Evolutionary conservation across 2,329 filamentous ascomycete genomes (phyloP).

Genomic region (Penicillium olsonii): DNA sequence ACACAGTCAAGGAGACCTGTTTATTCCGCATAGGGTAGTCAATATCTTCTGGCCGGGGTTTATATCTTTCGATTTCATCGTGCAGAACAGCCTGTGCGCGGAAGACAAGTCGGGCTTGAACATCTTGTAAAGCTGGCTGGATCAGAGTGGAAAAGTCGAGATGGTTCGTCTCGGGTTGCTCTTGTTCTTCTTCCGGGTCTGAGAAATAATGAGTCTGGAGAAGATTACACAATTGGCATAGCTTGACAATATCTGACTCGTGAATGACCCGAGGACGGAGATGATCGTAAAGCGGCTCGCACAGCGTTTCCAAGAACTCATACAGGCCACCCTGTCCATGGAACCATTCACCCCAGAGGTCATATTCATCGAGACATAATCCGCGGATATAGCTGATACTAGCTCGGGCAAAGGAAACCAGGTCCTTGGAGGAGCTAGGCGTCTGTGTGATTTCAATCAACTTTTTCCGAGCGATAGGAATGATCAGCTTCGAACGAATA

Average conservation of each 20-base stretch:
- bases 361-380: constrained; percentile 67
- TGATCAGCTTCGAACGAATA: constrained; percentile 58
- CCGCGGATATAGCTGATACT: constrained; percentile 67
- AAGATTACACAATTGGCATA: constrained; percentile 67
- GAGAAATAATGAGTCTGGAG: constrained; percentile 67
- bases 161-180: constrained; percentile 52
- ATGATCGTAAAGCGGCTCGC: constrained; percentile 68
- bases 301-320: constrained; percentile 67
- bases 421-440: constrained; percentile 62
- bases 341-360: constrained; percentile 68
- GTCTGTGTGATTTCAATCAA: constrained; percentile 56
- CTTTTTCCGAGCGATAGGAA: constrained; percentile 65
- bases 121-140: constrained; percentile 66
- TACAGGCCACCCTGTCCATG: constrained; percentile 63
- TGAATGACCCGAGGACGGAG: constrained; percentile 66
- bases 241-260: constrained; percentile 65
- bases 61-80: constrained; percentile 67
- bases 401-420: constrained; percentile 65
- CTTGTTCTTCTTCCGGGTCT: constrained; percentile 56
- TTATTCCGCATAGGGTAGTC: constrained; percentile 61
- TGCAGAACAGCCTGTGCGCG: constrained; percentile 63
- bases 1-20: constrained; percentile 43
- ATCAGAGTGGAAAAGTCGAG: constrained; percentile 65
- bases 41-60: constrained; percentile 64
- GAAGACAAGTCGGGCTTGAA: constrained; percentile 67